phyloP scores from a whole-genome alignment of 2,329 filamentous ascomycete genomes.

The Neophaeococcomyces aloes region DNA sequence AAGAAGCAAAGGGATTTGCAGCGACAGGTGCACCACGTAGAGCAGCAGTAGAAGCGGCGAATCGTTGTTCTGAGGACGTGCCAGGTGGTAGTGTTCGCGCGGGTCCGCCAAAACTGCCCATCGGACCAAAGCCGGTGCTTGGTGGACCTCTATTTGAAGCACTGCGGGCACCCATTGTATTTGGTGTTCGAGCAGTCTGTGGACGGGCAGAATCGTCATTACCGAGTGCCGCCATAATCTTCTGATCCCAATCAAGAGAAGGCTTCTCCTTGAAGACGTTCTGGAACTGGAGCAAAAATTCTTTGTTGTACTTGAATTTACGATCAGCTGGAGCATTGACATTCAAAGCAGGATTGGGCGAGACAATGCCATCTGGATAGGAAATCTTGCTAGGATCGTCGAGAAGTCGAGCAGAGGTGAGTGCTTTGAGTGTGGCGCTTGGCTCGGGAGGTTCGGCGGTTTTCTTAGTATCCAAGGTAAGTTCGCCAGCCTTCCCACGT shows the following conservation, averaged over 20 bases:
- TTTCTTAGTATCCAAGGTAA: constrained; percentile 83
- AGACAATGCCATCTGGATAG: constrained; percentile 75
- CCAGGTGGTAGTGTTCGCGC: constrained; percentile 57
- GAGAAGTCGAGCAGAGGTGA: constrained; percentile 85
- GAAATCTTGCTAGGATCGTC: constrained; percentile 65
- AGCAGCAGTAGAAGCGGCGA: constrained; percentile 50
- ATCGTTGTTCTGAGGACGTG: constrained; percentile 68
- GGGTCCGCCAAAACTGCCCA: constrained; percentile 57
- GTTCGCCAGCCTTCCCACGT: constrained; percentile 66
- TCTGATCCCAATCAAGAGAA: constrained; percentile 81
- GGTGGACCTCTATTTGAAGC: constrained; percentile 43
- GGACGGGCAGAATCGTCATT: constrained; percentile 58
- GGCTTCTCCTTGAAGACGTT: constrained; percentile 94
- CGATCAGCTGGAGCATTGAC: constrained; percentile 55
- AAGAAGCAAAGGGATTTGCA: constrained; percentile 49
- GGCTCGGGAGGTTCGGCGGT: constrained; percentile 83
- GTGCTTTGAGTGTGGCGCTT: constrained; percentile 82
- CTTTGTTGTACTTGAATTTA: constrained; percentile 92
- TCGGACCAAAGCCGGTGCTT: constrained; percentile 43
- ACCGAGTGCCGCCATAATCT: constrained; percentile 74
- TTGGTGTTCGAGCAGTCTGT: constrained; percentile 44
- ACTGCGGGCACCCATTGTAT: constrained; percentile 40
- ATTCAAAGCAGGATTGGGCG: constrained; percentile 87
- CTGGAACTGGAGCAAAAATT: constrained; percentile 94
- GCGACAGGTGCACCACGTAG: constrained; percentile 34